Percentiles rank a stretch among this genome's conserved stretches.
Evolutionary conservation across 257 asterid genomes (phyloP).

Genomic region (Plantago ovata): DNA sequence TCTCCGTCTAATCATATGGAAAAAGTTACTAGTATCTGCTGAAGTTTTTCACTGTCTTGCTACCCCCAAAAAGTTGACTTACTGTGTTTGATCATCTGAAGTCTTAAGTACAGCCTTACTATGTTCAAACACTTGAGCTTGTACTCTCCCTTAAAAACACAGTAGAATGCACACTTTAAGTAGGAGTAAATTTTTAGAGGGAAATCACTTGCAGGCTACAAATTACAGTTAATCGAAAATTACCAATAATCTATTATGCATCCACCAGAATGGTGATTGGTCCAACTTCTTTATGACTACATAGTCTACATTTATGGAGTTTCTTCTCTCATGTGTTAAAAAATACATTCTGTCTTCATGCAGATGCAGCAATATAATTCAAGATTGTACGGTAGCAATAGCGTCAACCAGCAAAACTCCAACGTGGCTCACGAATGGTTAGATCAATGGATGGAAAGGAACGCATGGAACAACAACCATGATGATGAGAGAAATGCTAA

Average conservation of each 20-base stretch:
- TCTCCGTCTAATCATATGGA: too few species aligned
- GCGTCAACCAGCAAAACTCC: constrained; percentile 29
- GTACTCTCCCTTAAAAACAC: too few species aligned
- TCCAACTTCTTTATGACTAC: background rate
- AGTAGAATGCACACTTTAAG: too few species aligned
- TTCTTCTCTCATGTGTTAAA: background rate
- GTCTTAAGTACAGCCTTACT: too few species aligned
- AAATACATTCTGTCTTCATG: background rate
- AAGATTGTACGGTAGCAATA: constrained; percentile 30
- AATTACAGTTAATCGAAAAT: background rate
- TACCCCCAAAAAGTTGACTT: too few species aligned
- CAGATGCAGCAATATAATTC: constrained; percentile 53
- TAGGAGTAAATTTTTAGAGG: too few species aligned
- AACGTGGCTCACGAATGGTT: constrained; percentile 55
- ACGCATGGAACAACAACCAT: constrained; percentile 35
- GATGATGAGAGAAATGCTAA: constrained; percentile 73
- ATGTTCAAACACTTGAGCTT: too few species aligned
- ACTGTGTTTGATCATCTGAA: too few species aligned
- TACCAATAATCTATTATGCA: background rate
- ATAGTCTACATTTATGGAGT: too few species aligned
- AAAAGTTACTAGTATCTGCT: too few species aligned
- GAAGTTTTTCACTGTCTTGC: too few species aligned
- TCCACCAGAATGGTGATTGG: background rate
- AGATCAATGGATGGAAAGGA: constrained; percentile 83
- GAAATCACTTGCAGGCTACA: too few species aligned